Conservation (phyloP, 2,329 filamentous ascomycete species). For the Penicillium sclerotigenum region DNA sequence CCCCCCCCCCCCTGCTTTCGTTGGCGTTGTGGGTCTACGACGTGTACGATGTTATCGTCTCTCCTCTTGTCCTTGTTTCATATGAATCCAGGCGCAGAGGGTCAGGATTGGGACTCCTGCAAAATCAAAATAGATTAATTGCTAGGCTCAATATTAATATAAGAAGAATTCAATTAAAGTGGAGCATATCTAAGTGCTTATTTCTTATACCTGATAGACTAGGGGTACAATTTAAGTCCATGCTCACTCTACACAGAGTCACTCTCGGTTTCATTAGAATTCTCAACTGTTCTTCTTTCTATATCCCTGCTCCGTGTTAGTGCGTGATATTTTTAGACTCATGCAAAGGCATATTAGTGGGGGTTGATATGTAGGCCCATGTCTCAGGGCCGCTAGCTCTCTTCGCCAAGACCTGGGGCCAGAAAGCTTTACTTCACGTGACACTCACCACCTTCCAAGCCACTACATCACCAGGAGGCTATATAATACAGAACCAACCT, state of each 20-base stretch:
- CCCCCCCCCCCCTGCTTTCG: slow-evolving; percentile 23
- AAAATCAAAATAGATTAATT: slow-evolving; percentile 29
- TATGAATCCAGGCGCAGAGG: slow-evolving; percentile 17
- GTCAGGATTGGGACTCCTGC: slow-evolving; percentile 19
- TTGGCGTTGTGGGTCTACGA: slow-evolving; percentile 34
- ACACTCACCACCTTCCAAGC: neutral
- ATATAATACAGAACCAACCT: neutral
- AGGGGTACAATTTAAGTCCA: neutral
- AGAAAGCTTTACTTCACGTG: slow-evolving; percentile 3
- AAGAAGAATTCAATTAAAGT: slow-evolving; percentile 14
- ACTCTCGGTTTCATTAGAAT: neutral
- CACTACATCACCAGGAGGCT: neutral
- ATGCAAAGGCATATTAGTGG: neutral
- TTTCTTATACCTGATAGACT: neutral
- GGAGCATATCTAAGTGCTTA: neutral
- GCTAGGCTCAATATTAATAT: slow-evolving; percentile 24
- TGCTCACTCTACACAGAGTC: neutral
- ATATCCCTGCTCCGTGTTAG: neutral
- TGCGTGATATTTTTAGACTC: neutral
- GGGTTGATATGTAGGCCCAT: neutral
- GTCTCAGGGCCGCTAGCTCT: neutral
- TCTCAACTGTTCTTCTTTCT: neutral
- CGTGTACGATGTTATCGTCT: slow-evolving; percentile 29
- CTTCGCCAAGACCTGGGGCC: slow-evolving; percentile 4
- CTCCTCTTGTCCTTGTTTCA: slow-evolving; percentile 23